phyloP scores from a whole-genome alignment of 345 rosid genomes.

The Dimocarpus longan region DNA sequence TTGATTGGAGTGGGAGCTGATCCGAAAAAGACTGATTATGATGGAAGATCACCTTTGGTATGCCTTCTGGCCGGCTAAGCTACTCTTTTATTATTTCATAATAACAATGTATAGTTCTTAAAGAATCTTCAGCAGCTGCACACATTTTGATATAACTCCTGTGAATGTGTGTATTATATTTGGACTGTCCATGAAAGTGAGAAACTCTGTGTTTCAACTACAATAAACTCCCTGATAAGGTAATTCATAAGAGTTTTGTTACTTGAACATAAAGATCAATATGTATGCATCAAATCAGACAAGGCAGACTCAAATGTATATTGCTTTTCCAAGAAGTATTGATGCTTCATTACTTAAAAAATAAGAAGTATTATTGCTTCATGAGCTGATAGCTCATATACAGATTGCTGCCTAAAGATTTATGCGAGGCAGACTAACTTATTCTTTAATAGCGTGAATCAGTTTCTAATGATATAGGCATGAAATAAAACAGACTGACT shows the following conservation, averaged over 20 bases:
- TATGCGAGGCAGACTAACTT: not conserved
- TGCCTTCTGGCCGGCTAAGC: conserved; percentile 8
- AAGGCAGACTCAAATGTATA: not conserved
- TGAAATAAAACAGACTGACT: not conserved
- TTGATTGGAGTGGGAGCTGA: conserved; percentile 69
- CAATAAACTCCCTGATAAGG: not conserved
- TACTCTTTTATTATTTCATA: not conserved
- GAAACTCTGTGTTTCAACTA: not conserved
- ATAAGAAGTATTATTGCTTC: no score
- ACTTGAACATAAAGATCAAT: not conserved
- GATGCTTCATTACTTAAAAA: no score
- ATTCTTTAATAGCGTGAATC: not conserved
- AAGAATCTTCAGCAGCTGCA: not conserved
- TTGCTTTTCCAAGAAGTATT: no score
- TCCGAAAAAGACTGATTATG: conserved; percentile 71
- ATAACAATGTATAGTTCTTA: not conserved
- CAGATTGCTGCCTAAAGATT: not conserved
- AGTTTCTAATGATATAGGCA: not conserved
- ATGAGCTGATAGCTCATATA: no score
- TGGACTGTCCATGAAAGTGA: not conserved
- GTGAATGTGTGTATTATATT: not conserved
- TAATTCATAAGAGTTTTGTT: not conserved
- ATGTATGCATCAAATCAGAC: not conserved
- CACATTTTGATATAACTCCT: not conserved
- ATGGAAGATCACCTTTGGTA: conserved; percentile 90